Conservation (phyloP, 441 rosid species). For the Adansonia rubrostipa region DNA sequence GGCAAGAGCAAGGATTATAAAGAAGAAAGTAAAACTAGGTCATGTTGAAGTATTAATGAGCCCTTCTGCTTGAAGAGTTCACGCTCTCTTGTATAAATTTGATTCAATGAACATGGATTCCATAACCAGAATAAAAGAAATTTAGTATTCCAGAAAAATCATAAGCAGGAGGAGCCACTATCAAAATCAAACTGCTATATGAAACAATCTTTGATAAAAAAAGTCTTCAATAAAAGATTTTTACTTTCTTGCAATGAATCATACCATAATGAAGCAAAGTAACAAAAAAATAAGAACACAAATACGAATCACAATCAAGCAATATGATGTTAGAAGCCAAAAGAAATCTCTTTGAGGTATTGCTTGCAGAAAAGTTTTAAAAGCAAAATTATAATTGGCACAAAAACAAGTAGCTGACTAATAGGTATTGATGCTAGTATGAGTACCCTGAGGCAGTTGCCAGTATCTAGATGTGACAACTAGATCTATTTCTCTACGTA, state of each 20-base stretch:
- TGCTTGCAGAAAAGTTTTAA: background rate
- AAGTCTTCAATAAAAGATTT: background rate
- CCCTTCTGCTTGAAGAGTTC: constrained; percentile 6
- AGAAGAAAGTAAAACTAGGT: background rate
- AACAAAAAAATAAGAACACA: background rate
- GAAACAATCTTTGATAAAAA: background rate
- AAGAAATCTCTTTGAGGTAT: background rate
- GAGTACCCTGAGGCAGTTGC: background rate
- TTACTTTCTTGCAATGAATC: background rate
- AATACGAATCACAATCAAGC: background rate
- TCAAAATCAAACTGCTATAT: background rate
- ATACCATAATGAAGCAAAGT: background rate
- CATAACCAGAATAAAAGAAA: background rate
- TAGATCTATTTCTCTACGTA: background rate
- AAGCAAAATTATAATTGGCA: constrained; percentile 19
- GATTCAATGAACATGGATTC: constrained; percentile 2
- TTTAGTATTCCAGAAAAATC: background rate
- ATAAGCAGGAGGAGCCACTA: background rate
- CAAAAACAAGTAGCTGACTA: background rate
- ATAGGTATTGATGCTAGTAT: background rate
- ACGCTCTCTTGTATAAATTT: background rate
- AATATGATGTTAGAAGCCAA: constrained; percentile 16
- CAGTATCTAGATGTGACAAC: background rate
- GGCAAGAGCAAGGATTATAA: background rate
- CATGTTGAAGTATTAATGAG: background rate